phyloP scores from a whole-genome alignment of 495 filamentous ascomycete species.

The Aspergillus sclerotiicarbonarius region DNA sequence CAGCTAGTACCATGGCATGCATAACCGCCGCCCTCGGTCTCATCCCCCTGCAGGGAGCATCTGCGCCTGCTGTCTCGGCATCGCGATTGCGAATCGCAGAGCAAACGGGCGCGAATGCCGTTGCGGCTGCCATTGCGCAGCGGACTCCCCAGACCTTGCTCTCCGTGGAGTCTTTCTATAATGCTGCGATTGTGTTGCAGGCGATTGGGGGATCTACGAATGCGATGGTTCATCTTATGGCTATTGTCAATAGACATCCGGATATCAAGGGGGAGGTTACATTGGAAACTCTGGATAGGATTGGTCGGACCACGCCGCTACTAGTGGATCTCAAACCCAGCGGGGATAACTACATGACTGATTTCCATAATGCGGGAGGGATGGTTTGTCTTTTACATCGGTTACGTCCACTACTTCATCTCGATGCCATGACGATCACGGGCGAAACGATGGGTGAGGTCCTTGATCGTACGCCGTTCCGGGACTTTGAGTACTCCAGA shows the following conservation, averaged over 20 bases:
- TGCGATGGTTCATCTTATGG: constrained; percentile 64
- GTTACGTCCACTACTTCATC: constrained; percentile 55
- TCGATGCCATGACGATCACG: constrained; percentile 56
- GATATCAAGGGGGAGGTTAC: constrained; percentile 52
- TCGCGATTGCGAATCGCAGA: constrained; percentile 63
- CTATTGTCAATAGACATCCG: constrained; percentile 61
- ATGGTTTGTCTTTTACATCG: constrained; percentile 58
- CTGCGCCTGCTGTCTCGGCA: constrained; percentile 64
- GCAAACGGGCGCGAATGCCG: constrained; percentile 58
- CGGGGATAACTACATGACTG: constrained; percentile 68
- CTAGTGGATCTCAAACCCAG: constrained; percentile 67
- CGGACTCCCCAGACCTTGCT: constrained; percentile 55
- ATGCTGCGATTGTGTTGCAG: constrained; percentile 66
- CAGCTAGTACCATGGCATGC: constrained; percentile 69
- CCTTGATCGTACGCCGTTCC: constrained; percentile 47
- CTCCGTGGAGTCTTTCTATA: constrained; percentile 60
- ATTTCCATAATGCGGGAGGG: constrained; percentile 67
- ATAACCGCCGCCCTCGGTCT: constrained; percentile 60
- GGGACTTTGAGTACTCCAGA: constrained; percentile 37
- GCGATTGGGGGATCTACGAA: constrained; percentile 70
- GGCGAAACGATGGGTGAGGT: constrained; percentile 57
- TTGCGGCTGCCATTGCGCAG: constrained; percentile 38
- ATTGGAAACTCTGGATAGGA: constrained; percentile 56
- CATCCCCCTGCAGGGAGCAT: constrained; percentile 60
- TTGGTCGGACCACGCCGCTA: constrained; percentile 58